Base-by-base conservation (phyloP, 1,139 yeast genomes). In the Torulaspora pretoriensis region DNA sequence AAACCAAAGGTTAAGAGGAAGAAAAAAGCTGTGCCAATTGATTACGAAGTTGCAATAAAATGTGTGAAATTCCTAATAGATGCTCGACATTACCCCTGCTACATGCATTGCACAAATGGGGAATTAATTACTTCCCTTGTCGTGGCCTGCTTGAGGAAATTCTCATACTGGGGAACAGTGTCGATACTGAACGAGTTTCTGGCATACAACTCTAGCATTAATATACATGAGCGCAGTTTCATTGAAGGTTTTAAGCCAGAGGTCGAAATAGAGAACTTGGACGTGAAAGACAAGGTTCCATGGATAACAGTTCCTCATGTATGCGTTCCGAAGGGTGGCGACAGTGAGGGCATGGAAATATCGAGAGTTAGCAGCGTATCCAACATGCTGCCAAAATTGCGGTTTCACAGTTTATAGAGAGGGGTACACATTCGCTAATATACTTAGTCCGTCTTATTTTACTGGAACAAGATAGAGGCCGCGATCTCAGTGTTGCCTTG, bases 81-180 rank as follows among this genome's bases (percentile, higher is more conserved):
- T 58, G 69, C 71, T 28, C 74, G 75, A 34, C 70, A 73, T 54
- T 77, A 81, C 9, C 96, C 97, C 0, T 71, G 85, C 8, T 90
- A 85, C 61, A 65, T 92, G 3, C 96, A 90, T 63, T 90, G 97
- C 64, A 69, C 83, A 23, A 90, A 87, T 60, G 97, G 97, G 0
- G 89, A 95, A 6, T 92, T 88, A 54, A 85, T 87, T 1, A 85
- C 95, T 0, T 80, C 94, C 27, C 70, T 92, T 40, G 78, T 88
- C 2, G 76, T 90, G 29, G 97, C 97, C 6, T 88, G 97, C 61
- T 69, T 89, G 35, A 69, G 98, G 26, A 86, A 86, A 57, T 69
- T 86, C 28, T 86, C 88, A 33, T 81, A 84, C 57, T 92, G 98
- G 98, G 83, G 95, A 8, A 78, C 87, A 13, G 88, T 89, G 6